These are phyloP conservation scores for Bothriochloa decipiens DNA, from an alignment of 176 grass and related monocot species.

Conservation along the genomic window DNA sequence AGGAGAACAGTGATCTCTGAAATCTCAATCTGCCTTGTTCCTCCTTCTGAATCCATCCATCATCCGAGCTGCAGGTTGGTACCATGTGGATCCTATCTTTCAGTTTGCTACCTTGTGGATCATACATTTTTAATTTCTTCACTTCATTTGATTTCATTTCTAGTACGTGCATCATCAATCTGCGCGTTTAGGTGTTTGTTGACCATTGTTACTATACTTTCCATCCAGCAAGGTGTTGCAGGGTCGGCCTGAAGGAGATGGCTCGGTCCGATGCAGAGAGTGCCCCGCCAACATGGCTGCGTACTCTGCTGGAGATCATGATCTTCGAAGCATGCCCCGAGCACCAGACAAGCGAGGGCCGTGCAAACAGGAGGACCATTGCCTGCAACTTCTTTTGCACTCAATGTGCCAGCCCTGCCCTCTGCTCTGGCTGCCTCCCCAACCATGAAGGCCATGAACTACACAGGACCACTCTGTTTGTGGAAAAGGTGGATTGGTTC, in stretches of 20 bases:
- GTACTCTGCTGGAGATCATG: neutral
- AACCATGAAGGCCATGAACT: constrained; percentile 15
- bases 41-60: no score
- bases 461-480: neutral
- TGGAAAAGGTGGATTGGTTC: neutral
- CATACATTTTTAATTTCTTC: neutral
- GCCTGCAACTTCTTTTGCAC: neutral
- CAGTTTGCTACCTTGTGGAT: no score
- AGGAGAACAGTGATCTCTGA: no score
- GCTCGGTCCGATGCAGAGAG: accelerated
- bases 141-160: no score
- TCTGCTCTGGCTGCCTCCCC: neutral
- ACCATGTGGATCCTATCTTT: no score
- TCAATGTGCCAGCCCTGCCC: neutral
- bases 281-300: constrained; percentile 10
- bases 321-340: constrained; percentile 24
- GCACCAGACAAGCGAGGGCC: neutral
- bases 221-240: neutral
- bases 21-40: no score
- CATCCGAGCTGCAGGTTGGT: no score
- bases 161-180: no score
- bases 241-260: neutral
- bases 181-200: no score
- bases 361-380: neutral
- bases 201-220: no score